These are phyloP conservation scores for Rhynchosporium graminicola DNA, from an alignment of 2,329 filamentous ascomycete genomes.

Conservation along the genomic window DNA sequence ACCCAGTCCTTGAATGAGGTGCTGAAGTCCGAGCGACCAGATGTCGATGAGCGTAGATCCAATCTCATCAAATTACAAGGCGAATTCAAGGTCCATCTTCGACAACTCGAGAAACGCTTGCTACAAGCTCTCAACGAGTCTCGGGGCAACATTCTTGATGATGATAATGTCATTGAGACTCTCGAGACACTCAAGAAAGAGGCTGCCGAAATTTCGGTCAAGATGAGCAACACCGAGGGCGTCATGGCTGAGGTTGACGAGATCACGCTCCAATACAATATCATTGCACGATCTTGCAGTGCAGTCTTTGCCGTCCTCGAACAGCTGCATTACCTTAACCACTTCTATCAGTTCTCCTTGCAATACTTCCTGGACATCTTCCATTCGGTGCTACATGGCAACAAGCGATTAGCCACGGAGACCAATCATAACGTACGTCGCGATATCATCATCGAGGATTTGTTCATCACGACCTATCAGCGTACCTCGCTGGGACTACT, in stretches of 20 bases:
- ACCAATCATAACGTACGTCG: constrained; percentile 77
- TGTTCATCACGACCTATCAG: constrained; percentile 90
- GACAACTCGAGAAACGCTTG: constrained; percentile 90
- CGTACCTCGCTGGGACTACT: constrained; percentile 90
- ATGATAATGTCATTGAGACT: constrained; percentile 97
- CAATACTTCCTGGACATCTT: constrained; percentile 99
- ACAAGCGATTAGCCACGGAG: constrained; percentile 69
- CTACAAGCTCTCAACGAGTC: constrained; percentile 96
- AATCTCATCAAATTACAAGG: constrained; percentile 99
- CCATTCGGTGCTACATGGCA: constrained; percentile 82
- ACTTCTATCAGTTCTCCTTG: constrained; percentile 99
- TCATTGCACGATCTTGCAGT: constrained; percentile 92
- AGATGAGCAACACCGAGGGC: constrained; percentile 95
- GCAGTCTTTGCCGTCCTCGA: constrained; percentile 96
- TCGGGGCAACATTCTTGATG: constrained; percentile 94
- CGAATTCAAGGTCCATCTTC: constrained; percentile 97
- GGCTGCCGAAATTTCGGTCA: constrained; percentile 90
- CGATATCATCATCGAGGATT: constrained; percentile 85
- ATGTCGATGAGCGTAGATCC: constrained; percentile 92
- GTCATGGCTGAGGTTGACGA: constrained; percentile 98
- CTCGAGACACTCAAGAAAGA: constrained; percentile 97
- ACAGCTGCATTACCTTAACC: constrained; percentile 96
- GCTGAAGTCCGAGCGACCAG: constrained; percentile 93
- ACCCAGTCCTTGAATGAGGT: constrained; percentile 98
- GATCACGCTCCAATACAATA: constrained; percentile 91